These are phyloP conservation scores for Colletotrichum theobromicola DNA, from an alignment of 2,329 filamentous ascomycete genomes.

Conservation along the genomic window DNA sequence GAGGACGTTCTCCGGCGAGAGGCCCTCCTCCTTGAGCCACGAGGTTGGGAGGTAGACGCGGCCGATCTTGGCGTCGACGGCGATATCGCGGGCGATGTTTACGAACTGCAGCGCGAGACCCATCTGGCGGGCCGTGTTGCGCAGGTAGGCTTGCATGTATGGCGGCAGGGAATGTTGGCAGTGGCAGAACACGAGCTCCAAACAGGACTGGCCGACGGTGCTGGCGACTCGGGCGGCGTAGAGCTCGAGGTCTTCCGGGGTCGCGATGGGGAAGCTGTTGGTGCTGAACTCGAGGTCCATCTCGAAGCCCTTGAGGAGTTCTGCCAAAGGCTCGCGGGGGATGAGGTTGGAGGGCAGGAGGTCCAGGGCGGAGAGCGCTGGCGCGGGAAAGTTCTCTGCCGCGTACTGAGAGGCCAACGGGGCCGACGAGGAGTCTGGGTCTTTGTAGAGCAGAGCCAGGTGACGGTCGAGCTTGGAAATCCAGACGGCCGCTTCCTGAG, in stretches of 20 bases:
- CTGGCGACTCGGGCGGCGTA: slow-evolving; percentile 75
- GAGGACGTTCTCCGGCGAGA: slow-evolving; percentile 61
- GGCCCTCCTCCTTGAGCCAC: slow-evolving; percentile 65
- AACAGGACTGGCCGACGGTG: slow-evolving; percentile 72
- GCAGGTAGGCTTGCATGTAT: slow-evolving; percentile 45
- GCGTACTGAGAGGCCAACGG: slow-evolving; percentile 37
- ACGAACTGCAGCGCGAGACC: slow-evolving; percentile 78
- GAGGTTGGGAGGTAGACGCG: slow-evolving; percentile 71
- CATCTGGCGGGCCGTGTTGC: slow-evolving; percentile 67
- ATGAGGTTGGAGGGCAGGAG: slow-evolving; percentile 65
- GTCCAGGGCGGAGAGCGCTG: slow-evolving; percentile 58
- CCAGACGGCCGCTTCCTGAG: slow-evolving; percentile 60
- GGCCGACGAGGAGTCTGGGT: slow-evolving; percentile 24
- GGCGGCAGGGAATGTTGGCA: slow-evolving; percentile 34
- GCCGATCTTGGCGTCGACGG: slow-evolving; percentile 66
- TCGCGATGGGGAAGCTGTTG: slow-evolving; percentile 58
- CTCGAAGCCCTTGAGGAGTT: slow-evolving; percentile 70
- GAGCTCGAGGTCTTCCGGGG: slow-evolving; percentile 61
- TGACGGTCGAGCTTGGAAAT: slow-evolving; percentile 63
- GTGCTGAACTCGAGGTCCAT: slow-evolving; percentile 66
- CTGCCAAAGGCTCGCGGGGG: slow-evolving; percentile 63
- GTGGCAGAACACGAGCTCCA: slow-evolving; percentile 70
- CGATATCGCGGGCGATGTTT: slow-evolving; percentile 78
- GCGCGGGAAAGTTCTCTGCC: slow-evolving; percentile 54
- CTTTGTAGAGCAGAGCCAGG: slow-evolving; percentile 57